Percentiles rank a stretch among this genome's conserved stretches.
phyloP scores from a whole-genome alignment of 2,329 filamentous ascomycete species.

The Xylaria sp. region DNA sequence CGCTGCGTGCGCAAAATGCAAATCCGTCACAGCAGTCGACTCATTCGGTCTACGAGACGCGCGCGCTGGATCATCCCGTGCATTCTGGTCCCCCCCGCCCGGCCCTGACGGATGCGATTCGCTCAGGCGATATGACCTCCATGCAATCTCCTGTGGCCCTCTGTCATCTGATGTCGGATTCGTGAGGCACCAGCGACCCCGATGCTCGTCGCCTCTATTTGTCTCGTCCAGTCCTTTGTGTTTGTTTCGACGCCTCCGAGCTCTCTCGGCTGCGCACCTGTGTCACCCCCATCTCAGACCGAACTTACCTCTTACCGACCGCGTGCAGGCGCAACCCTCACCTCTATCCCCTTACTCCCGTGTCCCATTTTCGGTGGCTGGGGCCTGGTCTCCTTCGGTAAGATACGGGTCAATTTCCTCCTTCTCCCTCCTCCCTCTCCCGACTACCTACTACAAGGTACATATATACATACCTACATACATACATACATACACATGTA shows the following conservation, averaged over 20 bases:
- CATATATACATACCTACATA: no score
- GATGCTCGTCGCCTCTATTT: conserved; percentile 23
- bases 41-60: conserved; percentile 31
- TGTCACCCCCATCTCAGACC: conserved; percentile 21
- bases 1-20: conserved; percentile 25
- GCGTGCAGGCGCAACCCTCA: background rate
- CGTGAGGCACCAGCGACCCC: conserved; percentile 21
- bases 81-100: conserved; percentile 18
- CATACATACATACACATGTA: no score
- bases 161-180: conserved; percentile 29
- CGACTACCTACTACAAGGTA: no score
- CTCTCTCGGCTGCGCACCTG: conserved; percentile 25
- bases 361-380: conserved; percentile 24
- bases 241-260: conserved; percentile 19
- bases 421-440: conserved; percentile 12
- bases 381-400: conserved; percentile 24
- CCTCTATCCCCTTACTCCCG: conserved; percentile 15
- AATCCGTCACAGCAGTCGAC: conserved; percentile 30
- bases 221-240: conserved; percentile 8
- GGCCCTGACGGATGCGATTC: conserved; percentile 32
- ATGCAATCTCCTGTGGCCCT: conserved; percentile 30
- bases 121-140: conserved; percentile 30
- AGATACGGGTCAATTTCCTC: conserved; percentile 29
- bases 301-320: background rate
- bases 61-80: conserved; percentile 29